Conservation (phyloP, 2,329 filamentous ascomycete species). For the Chrysoporthe puriensis region DNA sequence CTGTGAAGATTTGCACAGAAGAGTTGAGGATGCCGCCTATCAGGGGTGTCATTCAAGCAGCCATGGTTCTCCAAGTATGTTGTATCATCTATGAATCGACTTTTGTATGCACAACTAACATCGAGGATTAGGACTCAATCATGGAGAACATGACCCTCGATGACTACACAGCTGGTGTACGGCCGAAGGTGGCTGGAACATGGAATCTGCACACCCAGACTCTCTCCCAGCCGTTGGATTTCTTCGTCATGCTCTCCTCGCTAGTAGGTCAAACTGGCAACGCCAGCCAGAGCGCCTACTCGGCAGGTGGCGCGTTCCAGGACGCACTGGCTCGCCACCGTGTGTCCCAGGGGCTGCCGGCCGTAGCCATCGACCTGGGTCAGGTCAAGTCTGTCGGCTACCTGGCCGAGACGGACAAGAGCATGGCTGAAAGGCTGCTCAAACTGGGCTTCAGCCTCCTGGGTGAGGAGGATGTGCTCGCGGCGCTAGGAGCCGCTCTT, state of each 20-base stretch:
- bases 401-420: conserved; percentile 29
- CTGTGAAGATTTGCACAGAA: conserved; percentile 28
- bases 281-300: conserved; percentile 26
- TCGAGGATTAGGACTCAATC: conserved; percentile 9
- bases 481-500: conserved; percentile 16
- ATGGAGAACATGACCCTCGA: conserved; percentile 25
- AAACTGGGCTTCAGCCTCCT: conserved; percentile 28
- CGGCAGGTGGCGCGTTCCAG: conserved; percentile 42
- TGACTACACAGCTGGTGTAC: conserved; percentile 15
- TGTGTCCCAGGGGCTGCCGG: conserved; percentile 29
- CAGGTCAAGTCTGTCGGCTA: conserved; percentile 36
- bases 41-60: conserved; percentile 44
- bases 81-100: neutral
- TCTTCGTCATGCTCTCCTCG: conserved; percentile 27
- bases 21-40: conserved; percentile 33
- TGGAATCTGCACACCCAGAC: conserved; percentile 27
- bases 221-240: conserved; percentile 31
- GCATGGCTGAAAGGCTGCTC: conserved; percentile 27
- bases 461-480: conserved; percentile 29
- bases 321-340: conserved; percentile 37
- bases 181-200: conserved; percentile 23
- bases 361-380: conserved; percentile 33
- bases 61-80: conserved; percentile 22
- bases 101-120: neutral
- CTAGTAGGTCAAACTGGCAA: conserved; percentile 21